Conservation (phyloP, 2,329 filamentous ascomycete genomes). For the Pseudocercospora musae region DNA sequence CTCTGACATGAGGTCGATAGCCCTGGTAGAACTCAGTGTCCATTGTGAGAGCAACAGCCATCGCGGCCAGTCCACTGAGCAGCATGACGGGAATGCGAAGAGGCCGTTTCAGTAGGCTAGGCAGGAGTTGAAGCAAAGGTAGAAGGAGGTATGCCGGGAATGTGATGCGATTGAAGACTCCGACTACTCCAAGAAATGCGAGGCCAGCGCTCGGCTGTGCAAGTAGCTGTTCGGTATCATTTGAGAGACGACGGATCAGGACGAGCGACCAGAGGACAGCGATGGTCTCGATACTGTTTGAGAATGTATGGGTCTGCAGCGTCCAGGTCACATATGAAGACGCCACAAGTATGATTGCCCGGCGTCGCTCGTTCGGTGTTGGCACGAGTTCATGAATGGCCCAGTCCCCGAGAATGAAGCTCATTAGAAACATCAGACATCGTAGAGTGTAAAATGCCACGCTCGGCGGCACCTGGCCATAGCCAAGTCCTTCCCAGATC, state of each 20-base stretch:
- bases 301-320: conserved; percentile 97
- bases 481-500: conserved; percentile 84
- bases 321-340: conserved; percentile 99
- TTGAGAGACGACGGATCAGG: conserved; percentile 79
- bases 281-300: conserved; percentile 93
- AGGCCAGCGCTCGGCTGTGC: conserved; percentile 73
- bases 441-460: conserved; percentile 87
- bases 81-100: conserved; percentile 51
- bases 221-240: conserved; percentile 73
- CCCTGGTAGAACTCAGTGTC: conserved; percentile 83
- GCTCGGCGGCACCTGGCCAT: conserved; percentile 74
- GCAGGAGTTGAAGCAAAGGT: conserved; percentile 77
- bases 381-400: conserved; percentile 87
- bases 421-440: conserved; percentile 87
- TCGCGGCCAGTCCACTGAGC: conserved; percentile 63
- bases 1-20: conserved; percentile 64
- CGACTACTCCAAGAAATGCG: conserved; percentile 77
- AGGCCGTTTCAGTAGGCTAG: conserved; percentile 74
- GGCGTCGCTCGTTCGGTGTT: conserved; percentile 65
- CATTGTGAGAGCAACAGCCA: conserved; percentile 70
- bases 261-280: conserved; percentile 92
- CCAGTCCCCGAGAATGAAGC: conserved; percentile 97
- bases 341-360: conserved; percentile 79
- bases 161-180: conserved; percentile 93
- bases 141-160: conserved; percentile 90